Conservation (phyloP, 129 eudicot genomes). For the Daucus carota region DNA sequence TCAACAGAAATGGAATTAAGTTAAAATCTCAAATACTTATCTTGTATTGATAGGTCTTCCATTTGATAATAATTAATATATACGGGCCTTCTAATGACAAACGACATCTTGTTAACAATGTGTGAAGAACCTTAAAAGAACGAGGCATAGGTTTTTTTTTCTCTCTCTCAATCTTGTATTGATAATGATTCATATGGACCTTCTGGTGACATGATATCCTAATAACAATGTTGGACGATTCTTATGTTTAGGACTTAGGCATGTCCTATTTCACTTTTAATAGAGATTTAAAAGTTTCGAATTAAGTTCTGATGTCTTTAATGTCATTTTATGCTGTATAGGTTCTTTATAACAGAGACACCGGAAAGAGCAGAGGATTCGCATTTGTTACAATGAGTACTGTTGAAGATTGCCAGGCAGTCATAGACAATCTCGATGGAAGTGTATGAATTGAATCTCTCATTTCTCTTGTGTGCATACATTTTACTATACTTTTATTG, state of each 20-base stretch:
- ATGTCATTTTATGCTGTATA: constrained; percentile 8
- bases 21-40: background rate
- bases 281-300: background rate
- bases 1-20: background rate
- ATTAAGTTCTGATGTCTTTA: background rate
- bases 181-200: too few relatives aligned
- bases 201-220: too few relatives aligned
- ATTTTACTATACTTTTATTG: background rate
- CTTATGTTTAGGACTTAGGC: too few relatives aligned
- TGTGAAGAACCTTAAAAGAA: too few relatives aligned
- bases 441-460: constrained; percentile 40
- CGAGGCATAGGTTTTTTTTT: too few relatives aligned
- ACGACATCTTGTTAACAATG: background rate
- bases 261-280: background rate
- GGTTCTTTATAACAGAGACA: constrained; percentile 73
- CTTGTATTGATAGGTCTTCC: background rate
- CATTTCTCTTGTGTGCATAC: background rate
- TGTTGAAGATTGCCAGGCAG: constrained; percentile 60
- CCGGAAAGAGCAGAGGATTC: constrained; percentile 90
- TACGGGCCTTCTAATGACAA: background rate
- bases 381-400: constrained; percentile 96
- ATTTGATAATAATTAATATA: background rate
- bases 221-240: too few relatives aligned
- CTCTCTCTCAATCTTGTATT: too few relatives aligned
- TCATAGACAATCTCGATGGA: constrained; percentile 87